Percentiles rank a stretch among this genome's conserved stretches.
These are phyloP conservation scores for Starmerella bombi DNA, from an alignment of 805 yeast species.

Conservation along the genomic window DNA sequence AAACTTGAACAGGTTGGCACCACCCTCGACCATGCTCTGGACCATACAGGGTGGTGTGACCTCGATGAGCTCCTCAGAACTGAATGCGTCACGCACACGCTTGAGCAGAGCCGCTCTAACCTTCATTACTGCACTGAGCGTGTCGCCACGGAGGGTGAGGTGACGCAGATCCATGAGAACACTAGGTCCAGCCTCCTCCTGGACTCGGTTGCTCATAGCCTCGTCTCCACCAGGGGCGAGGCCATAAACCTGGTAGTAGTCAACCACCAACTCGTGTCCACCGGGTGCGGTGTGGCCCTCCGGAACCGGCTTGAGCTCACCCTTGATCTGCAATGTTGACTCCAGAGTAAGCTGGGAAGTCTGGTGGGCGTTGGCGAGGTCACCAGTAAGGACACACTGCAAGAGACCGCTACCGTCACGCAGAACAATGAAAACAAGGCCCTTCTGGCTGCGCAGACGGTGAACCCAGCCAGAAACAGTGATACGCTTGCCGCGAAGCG, in stretches of 20 bases:
- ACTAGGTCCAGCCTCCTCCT: slow-evolving; percentile 88
- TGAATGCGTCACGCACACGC: slow-evolving; percentile 62
- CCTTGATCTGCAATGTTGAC: slow-evolving; percentile 67
- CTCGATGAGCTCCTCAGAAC: slow-evolving; percentile 64
- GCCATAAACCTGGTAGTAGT: slow-evolving; percentile 78
- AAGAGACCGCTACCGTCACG: slow-evolving; percentile 92
- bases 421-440: slow-evolving; percentile 74
- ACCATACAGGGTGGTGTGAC: slow-evolving; percentile 99
- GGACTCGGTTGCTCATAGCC: slow-evolving; percentile 84
- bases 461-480: slow-evolving; percentile 90
- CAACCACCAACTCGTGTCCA: slow-evolving; percentile 85
- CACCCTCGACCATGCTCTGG: slow-evolving; percentile 99
- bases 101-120: slow-evolving; percentile 74
- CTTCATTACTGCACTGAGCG: slow-evolving; percentile 81
- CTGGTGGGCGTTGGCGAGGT: slow-evolving; percentile 78
- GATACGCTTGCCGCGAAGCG: slow-evolving; percentile 54
- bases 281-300: slow-evolving; percentile 97
- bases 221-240: slow-evolving; percentile 95
- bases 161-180: slow-evolving; percentile 89
- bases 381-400: slow-evolving; percentile 81
- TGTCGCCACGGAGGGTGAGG: slow-evolving; percentile 90
- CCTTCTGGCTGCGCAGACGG: slow-evolving; percentile 85
- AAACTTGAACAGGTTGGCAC: slow-evolving; percentile 84
- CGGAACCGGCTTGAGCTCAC: slow-evolving; percentile 70
- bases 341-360: slow-evolving; percentile 80